phyloP scores from a whole-genome alignment of 768 basidiomycete species.

The Pulveroboletus sp. region DNA sequence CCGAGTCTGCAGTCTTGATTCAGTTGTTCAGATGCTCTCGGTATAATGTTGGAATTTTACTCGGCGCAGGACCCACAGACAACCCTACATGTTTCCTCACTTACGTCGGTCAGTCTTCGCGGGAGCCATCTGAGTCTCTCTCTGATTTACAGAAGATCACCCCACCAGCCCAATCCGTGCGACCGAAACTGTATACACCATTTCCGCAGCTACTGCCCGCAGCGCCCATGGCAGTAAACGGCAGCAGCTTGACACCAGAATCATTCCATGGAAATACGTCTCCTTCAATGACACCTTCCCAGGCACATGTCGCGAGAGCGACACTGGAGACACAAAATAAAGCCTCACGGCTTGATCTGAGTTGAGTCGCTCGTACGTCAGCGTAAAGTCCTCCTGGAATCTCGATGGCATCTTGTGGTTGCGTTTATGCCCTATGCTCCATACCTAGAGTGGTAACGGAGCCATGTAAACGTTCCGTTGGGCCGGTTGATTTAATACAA shows the following conservation, averaged over 20 bases:
- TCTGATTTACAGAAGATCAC: constrained; percentile 37
- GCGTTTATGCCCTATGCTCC: neutral
- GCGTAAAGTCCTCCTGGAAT: neutral
- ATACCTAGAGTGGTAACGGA: neutral
- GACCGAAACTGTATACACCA: constrained; percentile 39
- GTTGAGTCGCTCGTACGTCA: constrained; percentile 12
- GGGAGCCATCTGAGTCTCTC: neutral
- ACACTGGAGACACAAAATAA: constrained; percentile 16
- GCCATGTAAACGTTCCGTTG: constrained; percentile 3
- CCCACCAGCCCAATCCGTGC: constrained; percentile 40
- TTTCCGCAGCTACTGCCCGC: constrained; percentile 30
- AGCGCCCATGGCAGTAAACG: constrained; percentile 25
- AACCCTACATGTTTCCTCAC: constrained; percentile 46
- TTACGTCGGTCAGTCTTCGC: constrained; percentile 45
- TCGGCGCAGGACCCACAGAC: constrained; percentile 51
- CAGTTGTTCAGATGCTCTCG: constrained; percentile 48
- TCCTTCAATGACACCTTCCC: constrained; percentile 35
- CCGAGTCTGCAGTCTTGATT: constrained; percentile 1
- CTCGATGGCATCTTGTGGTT: neutral
- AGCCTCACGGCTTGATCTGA: constrained; percentile 24
- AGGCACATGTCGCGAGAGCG: constrained; percentile 11
- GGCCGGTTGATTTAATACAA: neutral
- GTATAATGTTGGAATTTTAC: constrained; percentile 71
- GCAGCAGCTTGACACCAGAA: constrained; percentile 47
- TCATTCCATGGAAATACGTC: constrained; percentile 58